Conservation (phyloP, 2,329 filamentous ascomycete genomes). For the Hypoxylon sp. region DNA sequence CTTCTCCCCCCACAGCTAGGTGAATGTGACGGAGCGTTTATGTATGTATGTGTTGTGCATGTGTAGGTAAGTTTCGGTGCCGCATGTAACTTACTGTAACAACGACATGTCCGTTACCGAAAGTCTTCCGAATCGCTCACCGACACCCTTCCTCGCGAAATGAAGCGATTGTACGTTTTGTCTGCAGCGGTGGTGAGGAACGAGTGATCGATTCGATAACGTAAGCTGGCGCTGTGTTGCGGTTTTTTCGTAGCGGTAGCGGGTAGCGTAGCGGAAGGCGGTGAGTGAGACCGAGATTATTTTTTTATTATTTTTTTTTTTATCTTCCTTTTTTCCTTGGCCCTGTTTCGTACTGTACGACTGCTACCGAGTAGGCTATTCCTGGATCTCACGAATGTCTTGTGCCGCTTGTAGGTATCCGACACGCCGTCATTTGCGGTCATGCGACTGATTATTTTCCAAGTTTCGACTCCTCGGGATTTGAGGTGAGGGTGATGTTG, state of each 20-base stretch:
- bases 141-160: slow-evolving; percentile 9
- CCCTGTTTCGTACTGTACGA: slow-evolving; percentile 18
- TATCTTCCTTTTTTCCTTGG: slow-evolving; percentile 9
- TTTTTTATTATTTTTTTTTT: slow-evolving; percentile 10
- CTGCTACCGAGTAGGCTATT: slow-evolving; percentile 27
- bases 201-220: slow-evolving; percentile 35
- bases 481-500: slow-evolving; percentile 17
- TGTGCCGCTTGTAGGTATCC: slow-evolving; percentile 19
- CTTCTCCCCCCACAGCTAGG: background rate
- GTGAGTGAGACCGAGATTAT: slow-evolving; percentile 35
- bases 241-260: slow-evolving; percentile 11
- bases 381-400: slow-evolving; percentile 28
- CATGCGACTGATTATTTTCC: slow-evolving; percentile 28
- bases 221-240: slow-evolving; percentile 37
- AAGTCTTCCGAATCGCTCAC: slow-evolving; percentile 20
- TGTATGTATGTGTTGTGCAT: slow-evolving; percentile 22
- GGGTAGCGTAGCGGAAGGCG: slow-evolving; percentile 23
- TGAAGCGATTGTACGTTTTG: slow-evolving; percentile 13
- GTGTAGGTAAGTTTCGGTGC: slow-evolving; percentile 13
- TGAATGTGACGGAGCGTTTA: slow-evolving; percentile 11
- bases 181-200: slow-evolving; percentile 3
- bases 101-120: slow-evolving; percentile 37
- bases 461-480: slow-evolving; percentile 21
- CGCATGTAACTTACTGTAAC: slow-evolving; percentile 40
- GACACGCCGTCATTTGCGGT: slow-evolving; percentile 33